Evolutionary conservation across 2,329 filamentous ascomycete genomes (phyloP), one percentile per base, ranked within the genome.

Genomic region (Harringtonia lauricola): DNA sequence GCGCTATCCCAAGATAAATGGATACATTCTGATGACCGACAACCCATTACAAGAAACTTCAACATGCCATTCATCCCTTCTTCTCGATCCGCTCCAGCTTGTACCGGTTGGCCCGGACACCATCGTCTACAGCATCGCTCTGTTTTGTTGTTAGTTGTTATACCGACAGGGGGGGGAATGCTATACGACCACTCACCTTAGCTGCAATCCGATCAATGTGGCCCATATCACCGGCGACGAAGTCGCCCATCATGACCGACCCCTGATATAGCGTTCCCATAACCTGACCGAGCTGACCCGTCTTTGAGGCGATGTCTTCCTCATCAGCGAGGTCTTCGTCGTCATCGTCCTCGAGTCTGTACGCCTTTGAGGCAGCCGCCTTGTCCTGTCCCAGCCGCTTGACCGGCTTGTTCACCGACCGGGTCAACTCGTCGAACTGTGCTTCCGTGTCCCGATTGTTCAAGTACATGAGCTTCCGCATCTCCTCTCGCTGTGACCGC

Each of bases 81-180:
- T n/a, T 34, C 33, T 34, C 36, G 41, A 49, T 51, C 15, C 36
- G 38, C 39, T 54, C 47, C 21, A 54, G 48, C 29, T 89, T 89
- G 74, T 86, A 79, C 46, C 78, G 40, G 47, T 52, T 52, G 37
- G 43, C 46, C 9, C 79, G 78, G 55, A 90, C 85, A 57, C 83
- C 76, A 52, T 90, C 84, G 61, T 88, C 84, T 52, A 94, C 85
- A 54, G 71, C 74, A 59, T 94, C 87, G 64, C 81, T 90, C 86
- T 86, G 24, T 36, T n/a, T n/a, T 17, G 8, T 39, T 45, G 28
- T 18, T 42, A 38, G 33, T 17, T 34, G 24, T 36, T 21, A 5
- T 15, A 15, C 8, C 10, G n/a, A n/a, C n/a, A n/a, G n/a, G n/a
- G n/a, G n/a, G n/a, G n/a, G n/a, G n/a, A n/a, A n/a, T n/a, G n/a